These are phyloP conservation scores for Ophiostoma angusticollis DNA, from an alignment of 2,329 filamentous ascomycete genomes.

Conservation along the genomic window DNA sequence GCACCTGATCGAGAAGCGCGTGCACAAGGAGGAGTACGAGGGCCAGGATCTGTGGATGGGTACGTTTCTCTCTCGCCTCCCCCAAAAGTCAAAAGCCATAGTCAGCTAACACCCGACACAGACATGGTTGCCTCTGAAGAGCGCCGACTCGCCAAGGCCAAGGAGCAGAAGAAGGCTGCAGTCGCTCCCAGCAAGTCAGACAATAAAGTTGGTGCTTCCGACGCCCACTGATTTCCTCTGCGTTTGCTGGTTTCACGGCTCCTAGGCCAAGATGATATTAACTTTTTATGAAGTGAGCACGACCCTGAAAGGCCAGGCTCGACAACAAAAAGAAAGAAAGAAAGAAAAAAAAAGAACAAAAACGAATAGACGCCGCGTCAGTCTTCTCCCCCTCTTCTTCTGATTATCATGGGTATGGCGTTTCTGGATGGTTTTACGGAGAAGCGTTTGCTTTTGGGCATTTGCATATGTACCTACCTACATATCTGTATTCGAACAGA, in stretches of 20 bases:
- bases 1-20: constrained; percentile 71
- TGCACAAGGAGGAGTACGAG: constrained; percentile 76
- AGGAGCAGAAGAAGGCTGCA: constrained; percentile 18
- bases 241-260: background rate
- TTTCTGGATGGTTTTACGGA: too few relatives aligned
- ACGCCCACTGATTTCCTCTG: constrained; percentile 3
- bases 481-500: too few relatives aligned
- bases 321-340: background rate
- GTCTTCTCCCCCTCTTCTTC: too few relatives aligned
- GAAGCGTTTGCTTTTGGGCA: too few relatives aligned
- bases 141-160: constrained; percentile 34
- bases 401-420: too few relatives aligned
- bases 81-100: too few relatives aligned
- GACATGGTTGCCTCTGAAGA: constrained; percentile 79
- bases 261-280: background rate
- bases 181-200: constrained; percentile 6
- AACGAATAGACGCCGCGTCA: too few relatives aligned
- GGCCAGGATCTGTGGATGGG: constrained; percentile 91
- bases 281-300: background rate
- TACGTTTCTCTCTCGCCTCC: constrained; percentile 27
- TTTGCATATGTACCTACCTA: too few relatives aligned
- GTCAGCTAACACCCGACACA: constrained; percentile 26
- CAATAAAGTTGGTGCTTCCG: constrained; percentile 12
- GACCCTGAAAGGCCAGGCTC: background rate
- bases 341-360: background rate